A percentile compares a stretch with the other conserved stretches of the same genome.
phyloP scores from a whole-genome alignment of 1,284 basidiomycete genomes.

The Trichosporon sp. region DNA sequence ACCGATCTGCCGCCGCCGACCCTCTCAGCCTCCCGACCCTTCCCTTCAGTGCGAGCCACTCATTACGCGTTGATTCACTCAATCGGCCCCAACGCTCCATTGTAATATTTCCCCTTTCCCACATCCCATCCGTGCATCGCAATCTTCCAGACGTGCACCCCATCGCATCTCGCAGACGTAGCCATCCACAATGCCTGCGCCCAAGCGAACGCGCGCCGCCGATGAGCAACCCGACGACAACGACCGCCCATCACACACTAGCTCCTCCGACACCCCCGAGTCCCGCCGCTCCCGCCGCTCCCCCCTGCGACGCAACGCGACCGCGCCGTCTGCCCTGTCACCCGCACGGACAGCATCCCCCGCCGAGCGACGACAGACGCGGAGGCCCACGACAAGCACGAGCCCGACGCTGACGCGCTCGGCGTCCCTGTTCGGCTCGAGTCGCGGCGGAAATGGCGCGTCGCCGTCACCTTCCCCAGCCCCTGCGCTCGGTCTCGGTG shows the following conservation, averaged over 20 bases:
- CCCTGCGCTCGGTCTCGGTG: neutral
- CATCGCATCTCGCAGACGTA: neutral
- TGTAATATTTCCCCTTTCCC: neutral
- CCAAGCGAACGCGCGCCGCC: conserved; percentile 25
- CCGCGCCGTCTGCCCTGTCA: neutral
- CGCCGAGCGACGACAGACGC: conserved; percentile 13
- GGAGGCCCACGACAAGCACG: neutral
- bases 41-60: neutral
- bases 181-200: conserved; percentile 14
- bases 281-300: neutral
- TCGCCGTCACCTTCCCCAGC: neutral
- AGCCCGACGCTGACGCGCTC: conserved; percentile 20
- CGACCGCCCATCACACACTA: conserved; percentile 3
- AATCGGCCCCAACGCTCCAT: neutral
- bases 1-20: neutral
- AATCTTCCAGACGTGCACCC: too few relatives aligned
- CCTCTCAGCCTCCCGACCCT: neutral
- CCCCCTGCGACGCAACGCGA: conserved; percentile 6
- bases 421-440: conserved; percentile 24
- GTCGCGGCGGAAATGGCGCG: conserved; percentile 22
- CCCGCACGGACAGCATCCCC: conserved; percentile 13
- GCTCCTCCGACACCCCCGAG: neutral
- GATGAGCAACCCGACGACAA: conserved; percentile 12
- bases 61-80: neutral
- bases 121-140: neutral